These are phyloP conservation scores for Neonectria coccinea DNA, from an alignment of 2,329 filamentous ascomycete genomes.

Conservation along the genomic window DNA sequence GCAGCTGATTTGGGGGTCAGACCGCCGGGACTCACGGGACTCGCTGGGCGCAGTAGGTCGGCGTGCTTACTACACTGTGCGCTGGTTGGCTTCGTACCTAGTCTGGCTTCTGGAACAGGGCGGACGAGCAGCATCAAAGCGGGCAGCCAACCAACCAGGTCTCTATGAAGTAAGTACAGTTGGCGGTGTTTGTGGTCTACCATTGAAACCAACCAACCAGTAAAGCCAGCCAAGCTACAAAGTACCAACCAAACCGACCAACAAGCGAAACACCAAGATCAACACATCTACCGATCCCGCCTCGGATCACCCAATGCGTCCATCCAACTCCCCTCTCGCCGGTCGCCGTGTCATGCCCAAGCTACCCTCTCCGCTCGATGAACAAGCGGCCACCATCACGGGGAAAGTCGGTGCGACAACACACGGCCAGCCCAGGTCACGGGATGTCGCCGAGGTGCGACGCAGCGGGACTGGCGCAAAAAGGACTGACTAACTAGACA, in stretches of 20 bases:
- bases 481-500: neutral
- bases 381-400: slow-evolving; percentile 7
- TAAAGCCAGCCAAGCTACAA: neutral
- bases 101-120: neutral
- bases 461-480: slow-evolving; percentile 4
- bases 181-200: no score
- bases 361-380: neutral
- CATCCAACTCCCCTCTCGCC: neutral
- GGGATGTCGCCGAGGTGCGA: slow-evolving; percentile 21
- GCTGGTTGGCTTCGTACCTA: neutral
- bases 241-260: neutral
- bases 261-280: slow-evolving; percentile 12
- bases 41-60: neutral
- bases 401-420: slow-evolving; percentile 8
- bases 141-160: neutral
- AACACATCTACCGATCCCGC: neutral
- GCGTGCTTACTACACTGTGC: neutral
- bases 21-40: neutral
- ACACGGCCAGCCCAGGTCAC: slow-evolving; percentile 10
- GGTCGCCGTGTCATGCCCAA: neutral
- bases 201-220: neutral
- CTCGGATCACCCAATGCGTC: slow-evolving; percentile 1
- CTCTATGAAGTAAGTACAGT: no score
- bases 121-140: neutral
- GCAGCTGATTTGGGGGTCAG: neutral